Evolutionary conservation across 176 grass and related monocot species (phyloP), one percentile per base, ranked within the genome.

Genomic region (Elymus sibiricus): DNA sequence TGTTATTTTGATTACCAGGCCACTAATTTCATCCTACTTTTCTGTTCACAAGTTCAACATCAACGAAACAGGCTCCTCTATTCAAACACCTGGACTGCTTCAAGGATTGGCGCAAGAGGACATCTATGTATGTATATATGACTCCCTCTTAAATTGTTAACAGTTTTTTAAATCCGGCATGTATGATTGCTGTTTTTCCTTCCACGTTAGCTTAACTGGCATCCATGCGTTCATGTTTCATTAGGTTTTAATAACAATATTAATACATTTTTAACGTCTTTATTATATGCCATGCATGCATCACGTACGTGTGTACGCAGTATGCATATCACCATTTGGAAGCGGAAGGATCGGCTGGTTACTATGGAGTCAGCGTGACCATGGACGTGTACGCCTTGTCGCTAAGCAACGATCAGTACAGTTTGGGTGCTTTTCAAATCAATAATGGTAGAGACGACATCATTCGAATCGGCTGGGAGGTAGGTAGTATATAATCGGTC

Each of bases 381-480:
- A 65, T 65, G 63, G 63, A 65, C 0, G 63, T 65, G 13, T 65
- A 65, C 6, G 63, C 14, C 63, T 31, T 65, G 26, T 14, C 14
- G 63, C 63, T 65, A 1, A 29, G 0, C 5, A 14, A 27, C 2
- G 15, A 67, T 28, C 14, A 67, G 15, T 4, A 67, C 14, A 32
- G 14, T 67, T 67, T 7, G 0, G 27, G 24, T 3, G 60, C 4
- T 63, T 9, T 62, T 26, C 8, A 12, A 17, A 66, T 66, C 28
- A 4, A 0, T 3, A 66, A 9, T 2, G 28, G 2, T 0, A 1
- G 0, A 66, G 28, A 11, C 24, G 10, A 4, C 47, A 2, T 31
- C 62, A 64, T 64, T 14, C 0, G 6, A 7, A 32, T 66, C 6
- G 64, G 6, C n/a, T 66, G 14, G 64, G 14, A 32, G 64, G 64